Percentiles rank a stretch among this genome's conserved stretches.
Conservation (phyloP, 2,329 filamentous ascomycete genomes). For the Tolypocladium capitatum region DNA sequence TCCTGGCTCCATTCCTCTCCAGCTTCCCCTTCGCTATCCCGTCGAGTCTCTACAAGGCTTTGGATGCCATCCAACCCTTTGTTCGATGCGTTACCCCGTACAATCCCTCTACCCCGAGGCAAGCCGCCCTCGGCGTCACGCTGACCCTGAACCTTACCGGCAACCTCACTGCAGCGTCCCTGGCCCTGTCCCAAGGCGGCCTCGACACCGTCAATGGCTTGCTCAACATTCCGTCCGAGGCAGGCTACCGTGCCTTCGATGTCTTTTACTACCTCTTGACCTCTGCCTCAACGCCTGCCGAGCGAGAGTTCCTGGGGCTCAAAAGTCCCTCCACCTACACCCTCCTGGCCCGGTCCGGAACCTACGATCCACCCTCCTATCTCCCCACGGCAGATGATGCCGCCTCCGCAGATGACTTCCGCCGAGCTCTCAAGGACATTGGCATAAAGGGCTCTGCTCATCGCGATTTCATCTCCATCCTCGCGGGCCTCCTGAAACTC, state of each 20-base stretch:
- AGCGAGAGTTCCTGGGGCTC: constrained; percentile 77
- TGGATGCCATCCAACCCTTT: constrained; percentile 76
- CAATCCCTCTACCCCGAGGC: constrained; percentile 72
- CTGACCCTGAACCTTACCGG: constrained; percentile 73
- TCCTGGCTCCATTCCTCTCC: constrained; percentile 68
- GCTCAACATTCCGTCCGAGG: constrained; percentile 62
- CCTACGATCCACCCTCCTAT: constrained; percentile 75
- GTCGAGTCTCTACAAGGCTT: constrained; percentile 58
- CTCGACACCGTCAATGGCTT: constrained; percentile 75
- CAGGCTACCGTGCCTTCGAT: constrained; percentile 85
- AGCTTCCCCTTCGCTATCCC: constrained; percentile 72
- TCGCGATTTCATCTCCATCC: constrained; percentile 69
- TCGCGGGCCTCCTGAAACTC: constrained; percentile 80
- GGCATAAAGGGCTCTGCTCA: constrained; percentile 82
- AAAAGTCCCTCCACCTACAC: constrained; percentile 65
- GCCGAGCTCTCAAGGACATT: constrained; percentile 73
- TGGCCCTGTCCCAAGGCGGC: constrained; percentile 75
- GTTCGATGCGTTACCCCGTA: constrained; percentile 75
- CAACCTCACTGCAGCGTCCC: constrained; percentile 58
- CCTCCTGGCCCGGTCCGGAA: constrained; percentile 69
- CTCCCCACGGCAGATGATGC: constrained; percentile 86
- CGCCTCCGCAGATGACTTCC: constrained; percentile 86
- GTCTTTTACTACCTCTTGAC: constrained; percentile 96
- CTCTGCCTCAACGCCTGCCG: constrained; percentile 75
- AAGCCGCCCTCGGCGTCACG: constrained; percentile 68